These are phyloP conservation scores for Pontederia paniculata DNA, from an alignment of 176 grass and related monocot genomes.

Conservation along the genomic window DNA sequence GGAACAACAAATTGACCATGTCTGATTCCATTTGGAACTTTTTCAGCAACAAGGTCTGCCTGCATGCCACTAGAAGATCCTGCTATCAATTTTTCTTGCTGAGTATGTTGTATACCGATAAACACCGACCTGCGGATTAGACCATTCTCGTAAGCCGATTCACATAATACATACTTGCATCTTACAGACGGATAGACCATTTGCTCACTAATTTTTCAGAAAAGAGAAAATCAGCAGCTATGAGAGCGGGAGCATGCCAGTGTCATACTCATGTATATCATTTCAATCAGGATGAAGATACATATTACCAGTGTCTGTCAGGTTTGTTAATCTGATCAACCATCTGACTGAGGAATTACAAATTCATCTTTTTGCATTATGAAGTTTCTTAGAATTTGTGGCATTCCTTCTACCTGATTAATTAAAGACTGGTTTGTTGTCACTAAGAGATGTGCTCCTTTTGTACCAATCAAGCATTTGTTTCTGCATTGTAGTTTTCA, in stretches of 20 bases:
- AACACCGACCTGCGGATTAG: constrained; percentile 71
- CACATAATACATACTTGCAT: not conserved
- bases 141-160: not conserved
- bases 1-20: constrained; percentile 48
- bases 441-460: no score
- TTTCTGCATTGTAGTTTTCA: no score
- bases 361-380: not conserved
- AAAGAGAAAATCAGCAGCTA: constrained; percentile 11
- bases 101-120: constrained; percentile 81
- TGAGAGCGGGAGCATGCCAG: constrained; percentile 8
- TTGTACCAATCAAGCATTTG: no score
- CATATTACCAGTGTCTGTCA: constrained; percentile 20
- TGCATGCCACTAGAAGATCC: constrained; percentile 65
- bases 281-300: constrained; percentile 19
- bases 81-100: constrained; percentile 73
- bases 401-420: not conserved
- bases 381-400: not conserved
- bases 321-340: constrained; percentile 12
- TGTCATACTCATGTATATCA: constrained; percentile 17
- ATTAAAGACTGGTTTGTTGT: no score
- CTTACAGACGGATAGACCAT: not conserved
- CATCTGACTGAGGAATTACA: not conserved
- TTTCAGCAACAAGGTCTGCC: constrained; percentile 57
- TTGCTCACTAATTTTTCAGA: constrained; percentile 15
- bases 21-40: constrained; percentile 67